A percentile compares a stretch with the other conserved stretches of the same genome.
phyloP scores from a whole-genome alignment of 2,329 filamentous ascomycete species.

The Onygenales sp. region DNA sequence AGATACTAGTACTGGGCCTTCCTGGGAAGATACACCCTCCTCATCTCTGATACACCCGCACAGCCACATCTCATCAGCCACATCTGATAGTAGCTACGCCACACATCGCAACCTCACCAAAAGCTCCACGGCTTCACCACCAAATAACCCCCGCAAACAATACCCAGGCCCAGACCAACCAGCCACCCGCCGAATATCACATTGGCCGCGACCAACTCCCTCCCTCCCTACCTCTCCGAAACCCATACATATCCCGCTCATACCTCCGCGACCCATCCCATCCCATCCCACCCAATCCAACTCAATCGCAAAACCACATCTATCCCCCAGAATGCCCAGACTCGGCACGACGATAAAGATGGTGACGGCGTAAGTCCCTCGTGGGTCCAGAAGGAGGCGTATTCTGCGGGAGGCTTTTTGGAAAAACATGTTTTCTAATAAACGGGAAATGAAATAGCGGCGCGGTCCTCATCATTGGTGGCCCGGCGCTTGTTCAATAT shows the following conservation, averaged over 20 bases:
- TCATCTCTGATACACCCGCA: not conserved
- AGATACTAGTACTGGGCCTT: too few species aligned
- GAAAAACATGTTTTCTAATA: constrained; percentile 6
- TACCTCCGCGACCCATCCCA: not conserved
- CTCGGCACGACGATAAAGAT: constrained; percentile 1
- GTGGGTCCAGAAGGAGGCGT: not conserved
- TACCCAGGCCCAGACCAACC: not conserved
- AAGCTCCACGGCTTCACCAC: not conserved
- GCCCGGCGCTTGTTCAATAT: constrained; percentile 72
- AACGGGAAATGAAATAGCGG: constrained; percentile 45
- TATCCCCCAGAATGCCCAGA: not conserved
- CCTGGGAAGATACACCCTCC: too few species aligned
- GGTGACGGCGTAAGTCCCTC: constrained; percentile 1
- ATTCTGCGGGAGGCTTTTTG: not conserved
- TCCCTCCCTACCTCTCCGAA: not conserved
- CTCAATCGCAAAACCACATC: too few species aligned
- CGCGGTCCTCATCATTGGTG: constrained; percentile 63
- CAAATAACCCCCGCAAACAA: not conserved
- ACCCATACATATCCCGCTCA: too few species aligned
- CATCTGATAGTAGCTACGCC: not conserved
- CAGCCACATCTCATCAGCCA: not conserved
- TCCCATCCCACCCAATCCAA: not conserved
- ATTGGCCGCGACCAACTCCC: not conserved
- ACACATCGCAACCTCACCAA: not conserved
- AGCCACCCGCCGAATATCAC: not conserved